Evolutionary conservation across 345 rosid species (phyloP).

Genomic region (Salix caprea): DNA sequence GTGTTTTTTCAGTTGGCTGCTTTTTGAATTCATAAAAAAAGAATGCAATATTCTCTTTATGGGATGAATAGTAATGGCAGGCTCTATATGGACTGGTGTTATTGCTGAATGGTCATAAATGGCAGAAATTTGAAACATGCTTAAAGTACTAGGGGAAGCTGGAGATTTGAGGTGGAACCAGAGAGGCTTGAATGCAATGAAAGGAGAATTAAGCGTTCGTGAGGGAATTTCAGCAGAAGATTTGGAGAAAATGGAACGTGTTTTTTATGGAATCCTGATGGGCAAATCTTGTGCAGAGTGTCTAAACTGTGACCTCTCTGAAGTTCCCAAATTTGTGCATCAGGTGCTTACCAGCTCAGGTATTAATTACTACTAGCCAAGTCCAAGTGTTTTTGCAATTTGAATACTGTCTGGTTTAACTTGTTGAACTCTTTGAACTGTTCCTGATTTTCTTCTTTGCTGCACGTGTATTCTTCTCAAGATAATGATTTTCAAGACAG

Average conservation of each 20-base stretch:
- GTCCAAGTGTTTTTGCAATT: background rate
- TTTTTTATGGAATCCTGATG: background rate
- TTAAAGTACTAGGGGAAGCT: background rate
- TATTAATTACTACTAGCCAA: background rate
- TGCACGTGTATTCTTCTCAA: background rate
- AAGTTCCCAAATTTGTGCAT: background rate
- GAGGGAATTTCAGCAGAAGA: constrained; percentile 5
- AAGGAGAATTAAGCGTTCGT: background rate
- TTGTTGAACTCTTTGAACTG: background rate
- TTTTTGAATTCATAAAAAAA: background rate
- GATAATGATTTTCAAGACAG: background rate
- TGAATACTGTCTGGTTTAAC: background rate
- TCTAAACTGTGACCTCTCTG: constrained; percentile 4
- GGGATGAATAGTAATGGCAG: background rate
- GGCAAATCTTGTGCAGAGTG: background rate
- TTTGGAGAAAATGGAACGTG: background rate
- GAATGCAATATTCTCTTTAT: background rate
- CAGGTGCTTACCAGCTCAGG: constrained; percentile 16
- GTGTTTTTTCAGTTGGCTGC: background rate
- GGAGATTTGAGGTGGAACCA: background rate
- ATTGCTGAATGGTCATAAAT: background rate
- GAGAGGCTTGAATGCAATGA: background rate
- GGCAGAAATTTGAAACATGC: background rate
- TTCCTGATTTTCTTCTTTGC: background rate
- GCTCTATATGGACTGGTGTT: background rate